phyloP scores from a whole-genome alignment of 345 rosid genomes.

The Citrus unshiu region DNA sequence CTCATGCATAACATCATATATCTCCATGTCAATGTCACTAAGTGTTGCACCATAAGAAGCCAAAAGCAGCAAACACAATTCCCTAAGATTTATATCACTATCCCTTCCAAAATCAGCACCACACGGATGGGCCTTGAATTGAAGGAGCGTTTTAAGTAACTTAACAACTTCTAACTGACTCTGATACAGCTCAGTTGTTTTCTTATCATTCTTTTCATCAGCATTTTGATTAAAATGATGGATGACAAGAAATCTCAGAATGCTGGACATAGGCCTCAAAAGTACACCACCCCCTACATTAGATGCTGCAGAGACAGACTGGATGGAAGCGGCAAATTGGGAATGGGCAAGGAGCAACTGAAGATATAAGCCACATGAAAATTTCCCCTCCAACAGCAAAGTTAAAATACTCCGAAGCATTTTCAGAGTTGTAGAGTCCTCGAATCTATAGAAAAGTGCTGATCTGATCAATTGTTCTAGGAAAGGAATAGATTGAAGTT shows the following conservation, averaged over 20 bases:
- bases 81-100: constrained; percentile 58
- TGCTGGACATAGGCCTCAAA: constrained; percentile 70
- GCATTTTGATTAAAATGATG: constrained; percentile 25
- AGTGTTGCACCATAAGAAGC: constrained; percentile 90
- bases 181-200: constrained; percentile 24
- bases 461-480: constrained; percentile 63
- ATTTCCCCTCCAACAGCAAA: constrained; percentile 51
- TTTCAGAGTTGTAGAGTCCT: constrained; percentile 62
- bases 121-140: constrained; percentile 10
- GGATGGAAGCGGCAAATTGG: constrained; percentile 61
- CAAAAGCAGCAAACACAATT: constrained; percentile 61
- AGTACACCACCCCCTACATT: constrained; percentile 45
- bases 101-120: constrained; percentile 40
- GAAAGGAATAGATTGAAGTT: constrained; percentile 57
- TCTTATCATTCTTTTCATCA: constrained; percentile 22
- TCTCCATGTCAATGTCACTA: constrained; percentile 67
- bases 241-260: constrained; percentile 51
- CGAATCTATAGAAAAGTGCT: constrained; percentile 70
- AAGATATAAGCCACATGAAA: constrained; percentile 47
- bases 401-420: constrained; percentile 44
- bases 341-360: constrained; percentile 79
- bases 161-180: constrained; percentile 68
- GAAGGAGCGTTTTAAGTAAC: constrained; percentile 61
- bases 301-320: constrained; percentile 33
- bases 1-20: constrained; percentile 57